Base-by-base conservation (phyloP, 106 monocot genomes). In the Acorus calamus region DNA sequence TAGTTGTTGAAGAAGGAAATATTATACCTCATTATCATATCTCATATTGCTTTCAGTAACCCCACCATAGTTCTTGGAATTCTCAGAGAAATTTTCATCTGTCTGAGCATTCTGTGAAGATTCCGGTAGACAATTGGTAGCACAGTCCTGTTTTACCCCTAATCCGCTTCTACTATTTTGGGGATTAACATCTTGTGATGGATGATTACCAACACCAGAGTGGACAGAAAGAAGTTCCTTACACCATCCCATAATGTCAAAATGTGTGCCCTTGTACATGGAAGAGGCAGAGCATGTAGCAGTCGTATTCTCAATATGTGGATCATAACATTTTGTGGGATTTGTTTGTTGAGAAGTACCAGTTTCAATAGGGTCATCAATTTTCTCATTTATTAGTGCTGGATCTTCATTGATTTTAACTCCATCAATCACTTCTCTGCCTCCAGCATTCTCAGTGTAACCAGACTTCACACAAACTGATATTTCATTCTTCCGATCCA, bases 11-110 rank as follows among this genome's bases (percentile, higher is more conserved):
- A 57, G 14, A 60, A 28, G 28, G 12, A n/a, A 49, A 62, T 47
- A 43, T n/a, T 41, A 44, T 62, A 77, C 77, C 69, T 77, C 77
- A 55, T 55, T 68, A 63, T 63, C 65, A 69, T 50, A 59, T 47
- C 28, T 14, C 68, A 44, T 66, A 54, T 69, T 61, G 57, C 65
- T 59, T 11, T 41, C 64, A 59, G 64, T 28, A 53, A 56, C 52
- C 56, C 54, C 47, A 63, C 49, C 3, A 44, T 49, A 28, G 28
- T 28, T 52, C 13, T 60, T 49, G 28, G 60, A 47, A 47, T 41
- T 47, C n/a, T 58, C 52, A 57, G 11, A 42, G 47, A 44, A 48
- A 46, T 56, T 44, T 10, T 64, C n/a, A 51, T 49, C 62, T 56
- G 11, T 48, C 45, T 73, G 57, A 44, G 49, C 44, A 50, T 60